These are phyloP conservation scores for Erucastrum elatum DNA, from an alignment of 345 rosid genomes.

Conservation along the genomic window DNA sequence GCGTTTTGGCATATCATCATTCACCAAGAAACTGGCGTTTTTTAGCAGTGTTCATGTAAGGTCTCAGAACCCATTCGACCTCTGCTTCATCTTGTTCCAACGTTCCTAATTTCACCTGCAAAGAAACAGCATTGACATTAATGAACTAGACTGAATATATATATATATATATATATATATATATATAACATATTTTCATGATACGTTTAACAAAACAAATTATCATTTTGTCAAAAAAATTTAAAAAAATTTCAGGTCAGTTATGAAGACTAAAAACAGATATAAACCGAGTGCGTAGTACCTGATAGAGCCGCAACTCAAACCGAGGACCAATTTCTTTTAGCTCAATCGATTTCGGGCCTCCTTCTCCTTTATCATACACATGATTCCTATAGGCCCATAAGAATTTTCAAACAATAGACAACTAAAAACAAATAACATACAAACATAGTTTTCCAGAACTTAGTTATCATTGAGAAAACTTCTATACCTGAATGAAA, in stretches of 20 bases:
- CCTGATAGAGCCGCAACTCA: constrained; percentile 87
- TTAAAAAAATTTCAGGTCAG: background rate
- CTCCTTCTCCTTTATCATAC: constrained; percentile 72
- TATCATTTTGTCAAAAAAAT: background rate
- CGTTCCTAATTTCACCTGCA: constrained; percentile 80
- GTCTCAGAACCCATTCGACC: constrained; percentile 73
- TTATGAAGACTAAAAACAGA: background rate
- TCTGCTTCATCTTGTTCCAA: constrained; percentile 87
- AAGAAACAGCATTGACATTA: background rate
- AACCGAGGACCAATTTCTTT: constrained; percentile 90
- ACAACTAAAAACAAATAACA: background rate
- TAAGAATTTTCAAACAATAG: constrained; percentile 5
- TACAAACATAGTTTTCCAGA: background rate
- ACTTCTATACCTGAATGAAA: constrained; percentile 81
- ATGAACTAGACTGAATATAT: background rate
- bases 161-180: background rate
- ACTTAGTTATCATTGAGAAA: background rate
- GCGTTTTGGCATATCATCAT: constrained; percentile 33
- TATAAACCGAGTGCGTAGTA: constrained; percentile 24
- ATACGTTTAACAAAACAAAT: background rate
- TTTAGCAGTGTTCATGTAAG: constrained; percentile 84
- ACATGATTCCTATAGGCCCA: constrained; percentile 66
- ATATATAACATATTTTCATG: background rate
- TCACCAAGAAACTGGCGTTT: constrained; percentile 67
- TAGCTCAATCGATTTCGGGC: constrained; percentile 79